These are phyloP conservation scores for Dysphania ambrosioides DNA, from an alignment of 148 eudicot genomes.

Conservation along the genomic window DNA sequence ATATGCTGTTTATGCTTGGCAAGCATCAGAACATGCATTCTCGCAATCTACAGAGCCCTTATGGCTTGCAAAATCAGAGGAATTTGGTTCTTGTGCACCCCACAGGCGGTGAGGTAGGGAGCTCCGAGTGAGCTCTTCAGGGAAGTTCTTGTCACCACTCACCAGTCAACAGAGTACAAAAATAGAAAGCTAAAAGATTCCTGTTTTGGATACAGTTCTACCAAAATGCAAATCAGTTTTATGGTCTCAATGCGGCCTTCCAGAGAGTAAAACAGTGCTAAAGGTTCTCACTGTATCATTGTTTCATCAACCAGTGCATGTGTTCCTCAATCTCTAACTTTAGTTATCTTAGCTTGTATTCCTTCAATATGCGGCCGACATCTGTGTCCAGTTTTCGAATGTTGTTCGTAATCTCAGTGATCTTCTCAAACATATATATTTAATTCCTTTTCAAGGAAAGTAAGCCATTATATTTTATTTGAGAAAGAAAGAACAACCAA, in stretches of 20 bases:
- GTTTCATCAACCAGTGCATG: constrained; percentile 61
- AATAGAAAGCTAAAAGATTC: not conserved
- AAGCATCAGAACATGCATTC: too few species aligned
- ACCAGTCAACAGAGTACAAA: not conserved
- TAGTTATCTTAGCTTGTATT: constrained; percentile 71
- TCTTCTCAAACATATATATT: too few species aligned
- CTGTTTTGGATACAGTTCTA: too few species aligned
- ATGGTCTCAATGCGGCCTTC: not conserved
- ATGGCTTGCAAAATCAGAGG: too few species aligned
- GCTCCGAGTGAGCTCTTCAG: too few species aligned
- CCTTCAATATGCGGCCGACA: constrained; percentile 56
- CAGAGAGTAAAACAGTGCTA: not conserved
- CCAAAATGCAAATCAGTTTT: not conserved
- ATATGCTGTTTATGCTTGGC: not conserved
- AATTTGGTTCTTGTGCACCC: too few species aligned
- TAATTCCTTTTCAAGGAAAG: too few species aligned
- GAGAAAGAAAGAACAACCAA: too few species aligned
- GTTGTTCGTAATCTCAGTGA: constrained; percentile 67
- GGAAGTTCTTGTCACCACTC: not conserved
- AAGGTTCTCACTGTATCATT: constrained; percentile 42
- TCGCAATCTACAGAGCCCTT: too few species aligned
- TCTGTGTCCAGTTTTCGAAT: constrained; percentile 65
- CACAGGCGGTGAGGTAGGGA: too few species aligned
- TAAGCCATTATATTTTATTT: too few species aligned
- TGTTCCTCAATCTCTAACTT: constrained; percentile 72